These are phyloP conservation scores for Spathaspora sp. DNA, from an alignment of 1,139 yeast genomes.

Conservation along the genomic window DNA sequence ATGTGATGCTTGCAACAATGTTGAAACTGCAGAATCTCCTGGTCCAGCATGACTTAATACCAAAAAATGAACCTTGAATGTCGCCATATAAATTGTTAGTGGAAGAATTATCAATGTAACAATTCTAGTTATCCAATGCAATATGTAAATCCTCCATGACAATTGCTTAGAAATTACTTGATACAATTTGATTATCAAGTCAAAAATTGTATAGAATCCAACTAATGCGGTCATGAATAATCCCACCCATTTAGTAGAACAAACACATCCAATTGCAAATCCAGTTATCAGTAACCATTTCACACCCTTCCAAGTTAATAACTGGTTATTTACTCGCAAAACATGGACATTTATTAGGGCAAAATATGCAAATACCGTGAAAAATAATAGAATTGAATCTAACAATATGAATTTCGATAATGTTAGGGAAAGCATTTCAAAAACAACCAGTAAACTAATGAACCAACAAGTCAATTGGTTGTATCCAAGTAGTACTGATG, in stretches of 20 bases:
- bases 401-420: conserved; percentile 69
- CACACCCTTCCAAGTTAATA: conserved; percentile 48
- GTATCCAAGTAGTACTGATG: conserved; percentile 53
- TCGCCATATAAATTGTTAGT: conserved; percentile 57
- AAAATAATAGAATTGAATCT: conserved; percentile 72
- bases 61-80: conserved; percentile 79
- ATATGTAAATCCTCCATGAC: conserved; percentile 36
- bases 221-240: conserved; percentile 78
- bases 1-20: conserved; percentile 68
- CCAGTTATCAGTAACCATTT: conserved; percentile 71
- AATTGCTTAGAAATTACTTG: conserved; percentile 37
- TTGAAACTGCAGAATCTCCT: conserved; percentile 73
- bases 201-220: conserved; percentile 81
- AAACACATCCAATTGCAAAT: conserved; percentile 83
- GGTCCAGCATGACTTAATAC: conserved; percentile 76
- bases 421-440: conserved; percentile 66
- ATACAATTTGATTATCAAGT: conserved; percentile 65
- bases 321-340: conserved; percentile 33
- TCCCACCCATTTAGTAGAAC: conserved; percentile 96
- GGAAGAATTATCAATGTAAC: conserved; percentile 74
- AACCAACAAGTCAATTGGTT: conserved; percentile 49
- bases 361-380: conserved; percentile 62
- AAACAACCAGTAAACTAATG: conserved; percentile 56
- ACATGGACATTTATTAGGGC: conserved; percentile 57
- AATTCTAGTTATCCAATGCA: conserved; percentile 77